A percentile compares a stretch with the other conserved stretches of the same genome.
phyloP scores from a whole-genome alignment of 176 grass and related monocot species.

The Eleusine coracana region DNA sequence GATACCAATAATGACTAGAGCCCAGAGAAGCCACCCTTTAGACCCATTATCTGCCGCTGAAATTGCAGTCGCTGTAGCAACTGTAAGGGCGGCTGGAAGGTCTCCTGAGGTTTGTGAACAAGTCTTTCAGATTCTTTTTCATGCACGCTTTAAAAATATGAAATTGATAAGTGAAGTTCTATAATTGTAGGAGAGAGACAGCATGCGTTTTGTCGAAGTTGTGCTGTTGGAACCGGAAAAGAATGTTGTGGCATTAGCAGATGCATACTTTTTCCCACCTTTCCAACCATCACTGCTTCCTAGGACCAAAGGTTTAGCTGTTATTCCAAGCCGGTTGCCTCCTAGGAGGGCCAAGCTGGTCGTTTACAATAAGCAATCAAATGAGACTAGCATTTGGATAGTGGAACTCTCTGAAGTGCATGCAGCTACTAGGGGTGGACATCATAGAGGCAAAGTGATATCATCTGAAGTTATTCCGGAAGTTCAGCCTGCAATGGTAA shows the following conservation, averaged over 20 bases:
- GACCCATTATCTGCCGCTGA: slow-evolving; percentile 98
- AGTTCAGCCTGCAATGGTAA: slow-evolving; percentile 98
- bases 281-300: slow-evolving; percentile 97
- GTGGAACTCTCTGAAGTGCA: slow-evolving; percentile 97
- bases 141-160: background rate
- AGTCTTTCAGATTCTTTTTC: background rate
- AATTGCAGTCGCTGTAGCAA: slow-evolving; percentile 97
- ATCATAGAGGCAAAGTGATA: slow-evolving; percentile 96
- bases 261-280: slow-evolving; percentile 98
- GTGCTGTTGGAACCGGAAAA: slow-evolving; percentile 97
- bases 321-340: slow-evolving; percentile 92
- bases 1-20: slow-evolving; percentile 95
- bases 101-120: slow-evolving; percentile 78
- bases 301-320: slow-evolving; percentile 83
- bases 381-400: slow-evolving; percentile 95
- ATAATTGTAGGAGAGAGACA: slow-evolving; percentile 72
- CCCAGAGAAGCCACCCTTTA: slow-evolving; percentile 92
- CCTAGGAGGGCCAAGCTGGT: slow-evolving; percentile 85
- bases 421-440: slow-evolving; percentile 94
- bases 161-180: slow-evolving; percentile 22
- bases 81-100: slow-evolving; percentile 92
- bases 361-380: slow-evolving; percentile 93
- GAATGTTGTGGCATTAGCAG: slow-evolving; percentile 92
- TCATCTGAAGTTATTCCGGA: slow-evolving; percentile 81
- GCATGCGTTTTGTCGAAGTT: slow-evolving; percentile 98